phyloP scores from a whole-genome alignment of 2,329 filamentous ascomycete genomes.

The Chrysoporthe austroafricana region DNA sequence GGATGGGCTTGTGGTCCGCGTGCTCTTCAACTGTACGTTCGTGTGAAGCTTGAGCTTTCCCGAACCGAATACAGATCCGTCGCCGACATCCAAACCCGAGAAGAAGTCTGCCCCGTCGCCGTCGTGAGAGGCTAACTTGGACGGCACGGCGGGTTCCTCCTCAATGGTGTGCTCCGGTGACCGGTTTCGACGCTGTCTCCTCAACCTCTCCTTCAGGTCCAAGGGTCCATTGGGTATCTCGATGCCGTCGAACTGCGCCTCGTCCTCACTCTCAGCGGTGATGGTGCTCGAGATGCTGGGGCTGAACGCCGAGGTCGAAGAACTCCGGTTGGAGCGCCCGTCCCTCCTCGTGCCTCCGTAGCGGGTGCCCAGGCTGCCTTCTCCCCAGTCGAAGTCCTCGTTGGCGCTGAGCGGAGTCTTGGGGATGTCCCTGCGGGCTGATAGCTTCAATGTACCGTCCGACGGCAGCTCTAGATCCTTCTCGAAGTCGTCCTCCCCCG shows the following conservation, averaged over 20 bases:
- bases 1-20: constrained; percentile 69
- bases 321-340: constrained; percentile 79
- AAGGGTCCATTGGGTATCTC: constrained; percentile 82
- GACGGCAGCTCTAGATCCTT: constrained; percentile 72
- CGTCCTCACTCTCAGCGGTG: constrained; percentile 90
- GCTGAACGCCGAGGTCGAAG: constrained; percentile 85
- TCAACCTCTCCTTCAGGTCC: constrained; percentile 78
- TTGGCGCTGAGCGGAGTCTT: constrained; percentile 61
- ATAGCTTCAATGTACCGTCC: constrained; percentile 67
- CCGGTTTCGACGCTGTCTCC: constrained; percentile 67
- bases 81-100: constrained; percentile 82
- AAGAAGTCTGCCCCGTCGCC: constrained; percentile 76
- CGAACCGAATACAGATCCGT: constrained; percentile 79
- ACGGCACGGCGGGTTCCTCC: constrained; percentile 35
- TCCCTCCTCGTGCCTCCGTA: constrained; percentile 86
- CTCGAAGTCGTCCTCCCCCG: constrained; percentile 69
- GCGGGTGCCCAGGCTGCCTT: constrained; percentile 88
- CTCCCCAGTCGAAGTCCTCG: constrained; percentile 91
- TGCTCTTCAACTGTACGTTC: constrained; percentile 85
- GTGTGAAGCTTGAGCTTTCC: constrained; percentile 84
- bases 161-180: constrained; percentile 56
- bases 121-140: constrained; percentile 36
- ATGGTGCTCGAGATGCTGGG: constrained; percentile 91
- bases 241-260: constrained; percentile 81
- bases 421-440: constrained; percentile 63